These are phyloP conservation scores for Lepidium campestre DNA, from an alignment of 441 rosid genomes.

Conservation along the genomic window DNA sequence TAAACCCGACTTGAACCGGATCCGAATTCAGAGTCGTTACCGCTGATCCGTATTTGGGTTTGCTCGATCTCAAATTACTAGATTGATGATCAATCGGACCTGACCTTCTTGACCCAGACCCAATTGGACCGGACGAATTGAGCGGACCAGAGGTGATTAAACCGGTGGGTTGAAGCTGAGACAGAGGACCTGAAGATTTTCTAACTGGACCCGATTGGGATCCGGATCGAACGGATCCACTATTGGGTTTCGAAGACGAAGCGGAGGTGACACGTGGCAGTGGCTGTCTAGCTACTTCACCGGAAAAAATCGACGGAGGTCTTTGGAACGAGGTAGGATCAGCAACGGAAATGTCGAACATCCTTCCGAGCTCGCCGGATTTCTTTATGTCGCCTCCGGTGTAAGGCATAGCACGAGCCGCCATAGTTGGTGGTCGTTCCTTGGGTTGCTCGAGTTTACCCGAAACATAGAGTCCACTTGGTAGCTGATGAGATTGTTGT, in stretches of 20 bases:
- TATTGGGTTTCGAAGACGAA: slow-evolving; percentile 57
- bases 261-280: slow-evolving; percentile 69
- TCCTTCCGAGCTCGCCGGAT: slow-evolving; percentile 92
- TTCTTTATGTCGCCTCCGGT: slow-evolving; percentile 92
- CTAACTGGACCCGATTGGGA: slow-evolving; percentile 65
- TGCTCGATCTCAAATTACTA: slow-evolving; percentile 38
- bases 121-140: slow-evolving; percentile 64
- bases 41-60: slow-evolving; percentile 58
- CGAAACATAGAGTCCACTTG: slow-evolving; percentile 91
- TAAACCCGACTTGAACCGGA: slow-evolving; percentile 61
- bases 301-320: slow-evolving; percentile 75
- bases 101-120: slow-evolving; percentile 75
- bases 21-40: slow-evolving; percentile 60
- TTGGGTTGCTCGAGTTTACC: slow-evolving; percentile 95
- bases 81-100: slow-evolving; percentile 65
- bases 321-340: slow-evolving; percentile 81
- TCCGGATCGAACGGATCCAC: slow-evolving; percentile 67
- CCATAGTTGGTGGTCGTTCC: slow-evolving; percentile 87
- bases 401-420: slow-evolving; percentile 85
- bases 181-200: slow-evolving; percentile 88
- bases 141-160: slow-evolving; percentile 94
- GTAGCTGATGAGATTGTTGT: slow-evolving; percentile 94
- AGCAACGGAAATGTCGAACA: slow-evolving; percentile 77
- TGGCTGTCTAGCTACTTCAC: slow-evolving; percentile 75
- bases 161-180: slow-evolving; percentile 85